A percentile compares a stretch with the other conserved stretches of the same genome.
Evolutionary conservation across 257 asterid species (phyloP).

Genomic region (Fraxinus pennsylvanica): DNA sequence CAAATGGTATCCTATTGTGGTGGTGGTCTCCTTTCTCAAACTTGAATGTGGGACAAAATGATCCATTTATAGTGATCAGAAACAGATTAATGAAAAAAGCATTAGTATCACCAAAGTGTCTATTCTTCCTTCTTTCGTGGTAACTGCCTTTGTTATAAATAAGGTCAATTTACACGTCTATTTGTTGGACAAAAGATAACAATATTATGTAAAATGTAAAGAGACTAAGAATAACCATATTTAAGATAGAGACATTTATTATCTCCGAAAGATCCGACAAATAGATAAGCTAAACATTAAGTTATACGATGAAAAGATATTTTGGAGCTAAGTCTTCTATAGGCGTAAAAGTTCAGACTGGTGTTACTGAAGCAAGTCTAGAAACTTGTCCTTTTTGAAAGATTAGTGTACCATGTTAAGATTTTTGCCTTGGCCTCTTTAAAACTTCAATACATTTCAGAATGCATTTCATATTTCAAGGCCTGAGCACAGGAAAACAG

Average conservation of each 20-base stretch:
- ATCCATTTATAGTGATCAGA: not conserved
- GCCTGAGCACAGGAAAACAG: not conserved
- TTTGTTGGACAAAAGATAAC: not conserved
- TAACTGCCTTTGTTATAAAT: not conserved
- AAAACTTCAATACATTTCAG: not conserved
- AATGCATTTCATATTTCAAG: slow-evolving; percentile 1
- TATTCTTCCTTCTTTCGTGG: not conserved
- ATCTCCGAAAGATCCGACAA: not conserved
- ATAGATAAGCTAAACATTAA: not conserved
- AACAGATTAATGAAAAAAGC: not conserved
- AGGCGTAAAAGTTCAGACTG: not conserved
- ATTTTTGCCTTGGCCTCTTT: not conserved
- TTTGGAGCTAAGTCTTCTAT: not conserved
- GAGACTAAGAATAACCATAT: not conserved
- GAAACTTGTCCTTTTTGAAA: not conserved
- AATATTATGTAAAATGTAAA: not conserved
- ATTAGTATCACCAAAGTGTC: not conserved
- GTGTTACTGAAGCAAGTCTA: not conserved
- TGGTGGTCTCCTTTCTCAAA: slow-evolving; percentile 1
- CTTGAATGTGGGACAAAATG: not conserved
- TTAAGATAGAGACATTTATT: not conserved
- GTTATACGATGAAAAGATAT: not conserved
- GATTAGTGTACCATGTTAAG: not conserved
- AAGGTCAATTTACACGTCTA: not conserved
- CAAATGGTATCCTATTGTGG: not conserved